phyloP scores from a whole-genome alignment of 306 rosid species.

The Sesbania bispinosa region DNA sequence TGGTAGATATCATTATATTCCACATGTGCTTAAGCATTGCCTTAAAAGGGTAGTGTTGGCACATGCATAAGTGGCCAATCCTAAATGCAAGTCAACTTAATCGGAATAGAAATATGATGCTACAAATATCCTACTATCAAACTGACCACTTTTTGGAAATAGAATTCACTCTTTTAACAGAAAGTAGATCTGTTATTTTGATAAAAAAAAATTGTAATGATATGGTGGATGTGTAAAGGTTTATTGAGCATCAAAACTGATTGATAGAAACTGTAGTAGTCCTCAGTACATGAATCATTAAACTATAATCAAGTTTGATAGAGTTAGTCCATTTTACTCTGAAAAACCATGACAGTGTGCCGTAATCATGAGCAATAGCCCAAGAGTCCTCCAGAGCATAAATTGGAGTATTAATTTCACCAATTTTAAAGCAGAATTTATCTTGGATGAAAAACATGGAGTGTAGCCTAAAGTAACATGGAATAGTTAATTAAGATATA shows the following conservation, averaged over 20 bases:
- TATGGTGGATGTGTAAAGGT: not conserved
- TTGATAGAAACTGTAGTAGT: not conserved
- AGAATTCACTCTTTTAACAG: not conserved
- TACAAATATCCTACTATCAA: conserved; percentile 5
- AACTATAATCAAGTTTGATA: not conserved
- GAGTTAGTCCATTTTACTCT: not conserved
- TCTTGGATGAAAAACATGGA: too few species aligned
- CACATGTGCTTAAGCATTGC: not conserved
- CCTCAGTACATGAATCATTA: not conserved
- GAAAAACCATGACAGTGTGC: not conserved
- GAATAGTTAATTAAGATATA: too few species aligned
- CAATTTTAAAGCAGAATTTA: too few species aligned
- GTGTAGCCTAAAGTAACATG: too few species aligned
- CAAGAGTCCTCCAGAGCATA: too few species aligned
- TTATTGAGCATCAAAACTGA: not conserved
- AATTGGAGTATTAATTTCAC: too few species aligned
- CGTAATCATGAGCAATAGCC: not conserved
- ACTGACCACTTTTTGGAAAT: not conserved
- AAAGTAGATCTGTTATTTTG: not conserved
- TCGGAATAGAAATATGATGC: not conserved
- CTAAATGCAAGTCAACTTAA: not conserved
- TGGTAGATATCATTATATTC: not conserved
- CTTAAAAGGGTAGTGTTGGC: not conserved
- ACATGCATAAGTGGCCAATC: not conserved
- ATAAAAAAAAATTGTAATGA: not conserved